A percentile compares a stretch with the other conserved stretches of the same genome.
Conservation (phyloP, 768 basidiomycete genomes). For the Rhodosporidiobolus odoratus region DNA sequence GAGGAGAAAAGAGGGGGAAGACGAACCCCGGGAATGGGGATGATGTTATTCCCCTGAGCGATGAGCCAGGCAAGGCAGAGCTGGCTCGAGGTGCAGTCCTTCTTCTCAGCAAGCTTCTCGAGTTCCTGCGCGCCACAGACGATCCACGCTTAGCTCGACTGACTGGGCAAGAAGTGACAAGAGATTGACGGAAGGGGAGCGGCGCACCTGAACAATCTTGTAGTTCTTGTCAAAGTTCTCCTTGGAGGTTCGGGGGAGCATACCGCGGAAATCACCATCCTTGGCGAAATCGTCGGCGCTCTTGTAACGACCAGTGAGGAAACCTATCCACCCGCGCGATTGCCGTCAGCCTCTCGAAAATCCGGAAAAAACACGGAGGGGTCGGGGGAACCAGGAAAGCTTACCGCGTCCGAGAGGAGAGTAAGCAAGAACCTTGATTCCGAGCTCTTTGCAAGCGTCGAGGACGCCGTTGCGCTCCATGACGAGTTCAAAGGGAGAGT, state of each 20-base stretch:
- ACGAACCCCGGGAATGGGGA: slow-evolving; percentile 43
- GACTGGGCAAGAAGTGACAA: not conserved
- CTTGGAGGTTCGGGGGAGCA: slow-evolving; percentile 52
- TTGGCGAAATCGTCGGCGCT: slow-evolving; percentile 44
- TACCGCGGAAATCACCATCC: slow-evolving; percentile 45
- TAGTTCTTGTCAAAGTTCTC: slow-evolving; percentile 44
- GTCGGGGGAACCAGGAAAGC: not conserved
- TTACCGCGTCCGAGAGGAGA: slow-evolving; percentile 37
- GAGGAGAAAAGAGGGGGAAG: slow-evolving; percentile 36
- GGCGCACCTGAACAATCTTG: slow-evolving; percentile 19
- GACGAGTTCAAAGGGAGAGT: slow-evolving; percentile 27
- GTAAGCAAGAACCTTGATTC: slow-evolving; percentile 48
- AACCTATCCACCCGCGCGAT: not conserved
- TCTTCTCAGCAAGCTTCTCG: slow-evolving; percentile 45
- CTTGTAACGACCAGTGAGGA: slow-evolving; percentile 42
- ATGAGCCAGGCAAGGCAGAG: slow-evolving; percentile 49
- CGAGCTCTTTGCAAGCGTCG: slow-evolving; percentile 46
- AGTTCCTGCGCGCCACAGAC: slow-evolving; percentile 46
- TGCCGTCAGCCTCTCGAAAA: slow-evolving; percentile 33
- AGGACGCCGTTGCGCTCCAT: slow-evolving; percentile 44
- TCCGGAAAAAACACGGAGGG: too few relatives aligned
- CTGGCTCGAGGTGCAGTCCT: slow-evolving; percentile 47
- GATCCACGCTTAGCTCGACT: slow-evolving; percentile 39
- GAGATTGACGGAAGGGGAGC: not conserved
- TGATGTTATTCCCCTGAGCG: slow-evolving; percentile 40